Evolutionary conservation across 1,284 basidiomycete genomes (phyloP).

Genomic region (Hymenochaete sp.): DNA sequence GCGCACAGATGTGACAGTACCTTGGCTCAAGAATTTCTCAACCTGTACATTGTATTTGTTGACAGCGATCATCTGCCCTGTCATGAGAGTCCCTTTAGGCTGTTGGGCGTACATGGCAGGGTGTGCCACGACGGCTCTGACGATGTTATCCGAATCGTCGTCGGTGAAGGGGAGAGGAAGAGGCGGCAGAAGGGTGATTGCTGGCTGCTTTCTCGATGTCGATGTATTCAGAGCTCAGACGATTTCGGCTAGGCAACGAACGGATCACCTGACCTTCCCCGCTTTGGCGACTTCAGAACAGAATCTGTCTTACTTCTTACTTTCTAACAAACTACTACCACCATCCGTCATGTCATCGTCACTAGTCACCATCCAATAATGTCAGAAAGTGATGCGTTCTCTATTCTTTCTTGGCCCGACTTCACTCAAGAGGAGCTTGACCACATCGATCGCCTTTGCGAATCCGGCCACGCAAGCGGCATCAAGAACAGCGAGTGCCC

Average conservation of each 20-base stretch:
- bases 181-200: no score
- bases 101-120: constrained; percentile 24
- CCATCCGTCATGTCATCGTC: neutral
- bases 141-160: constrained; percentile 1
- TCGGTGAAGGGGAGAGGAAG: no score
- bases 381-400: constrained; percentile 8
- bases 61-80: constrained; percentile 84
- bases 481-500: no score
- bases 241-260: no score
- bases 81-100: constrained; percentile 54
- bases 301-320: neutral
- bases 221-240: no score
- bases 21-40: constrained; percentile 89
- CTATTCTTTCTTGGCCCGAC: constrained; percentile 3
- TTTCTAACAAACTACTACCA: neutral
- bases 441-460: constrained; percentile 12
- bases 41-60: constrained; percentile 86
- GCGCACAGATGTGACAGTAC: constrained; percentile 31
- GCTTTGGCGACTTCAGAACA: neutral
- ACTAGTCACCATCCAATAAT: neutral
- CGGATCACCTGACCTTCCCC: no score
- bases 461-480: constrained; percentile 3
- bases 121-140: constrained; percentile 14
- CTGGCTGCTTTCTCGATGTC: neutral
- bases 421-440: constrained; percentile 12